Base-by-base conservation (phyloP, 2,329 filamentous ascomycete species). In the Venturia aucupariae region DNA sequence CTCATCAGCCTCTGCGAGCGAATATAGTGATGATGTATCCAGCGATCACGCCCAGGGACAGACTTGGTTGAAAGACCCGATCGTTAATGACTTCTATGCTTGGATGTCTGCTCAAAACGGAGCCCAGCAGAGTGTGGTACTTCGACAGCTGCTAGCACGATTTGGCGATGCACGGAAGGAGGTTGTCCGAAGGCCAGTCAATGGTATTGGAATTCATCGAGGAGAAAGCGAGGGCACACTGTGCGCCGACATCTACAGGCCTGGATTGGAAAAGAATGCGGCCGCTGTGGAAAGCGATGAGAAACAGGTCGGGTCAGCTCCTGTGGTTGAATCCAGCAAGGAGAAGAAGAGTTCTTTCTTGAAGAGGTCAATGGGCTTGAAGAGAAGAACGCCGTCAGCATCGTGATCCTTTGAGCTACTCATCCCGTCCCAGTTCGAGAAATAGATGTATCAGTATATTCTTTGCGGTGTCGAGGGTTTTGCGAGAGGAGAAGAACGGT, bases 341-440 rank as follows among this genome's bases (percentile, higher is more conserved):
- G 51, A 35, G 6, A 57, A 35, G 51, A 57, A 22, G 30, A 35
- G 51, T 22, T 57, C 17, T 17, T 57, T 57, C 17, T 57, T 19
- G 51, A 57, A 57, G 30, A 57, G 51, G 30, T 35, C 51, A 11
- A 57, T 32, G 30, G 51, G 51, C 15, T 57, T 57, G 51, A 57
- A 35, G 30, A 32, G 27, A 35, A 35, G 51, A 22, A 35, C 30
- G 27, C 51, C 51, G 11, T 35, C 51, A 32, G 30, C 51, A n/a
- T 57, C 51, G 27, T 57, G 19, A 15, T 19, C 11, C 15, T 15
- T 35, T 15, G 4, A 57, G 4, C 1, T 2, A 32, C 3, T 3
- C 5, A 32, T 32, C 24, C 48, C 4, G 27, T 30, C 32, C 24
- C 10, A 32, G 7, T n/a, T 4, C 8, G n/a, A 11, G 2, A 35